Conservation (phyloP, 2,329 filamentous ascomycete species). For the Trichoderma koningiopsis region DNA sequence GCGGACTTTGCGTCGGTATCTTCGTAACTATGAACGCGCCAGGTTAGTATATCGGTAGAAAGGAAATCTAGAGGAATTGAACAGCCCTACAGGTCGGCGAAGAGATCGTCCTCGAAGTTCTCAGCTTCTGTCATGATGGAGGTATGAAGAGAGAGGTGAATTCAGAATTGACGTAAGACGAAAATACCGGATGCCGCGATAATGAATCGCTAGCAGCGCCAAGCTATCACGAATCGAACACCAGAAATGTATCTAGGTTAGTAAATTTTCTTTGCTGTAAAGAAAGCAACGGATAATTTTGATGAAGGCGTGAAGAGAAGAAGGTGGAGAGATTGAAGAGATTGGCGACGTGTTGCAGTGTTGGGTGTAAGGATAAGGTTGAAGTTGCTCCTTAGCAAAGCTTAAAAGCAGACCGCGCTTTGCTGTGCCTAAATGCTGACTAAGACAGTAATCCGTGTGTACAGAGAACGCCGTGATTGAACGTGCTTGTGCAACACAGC, state of each 20-base stretch:
- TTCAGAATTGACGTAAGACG: not conserved
- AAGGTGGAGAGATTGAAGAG: not conserved
- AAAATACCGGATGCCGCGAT: slow-evolving; percentile 13
- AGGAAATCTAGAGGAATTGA: not conserved
- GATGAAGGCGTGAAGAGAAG: not conserved
- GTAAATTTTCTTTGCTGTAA: not conserved
- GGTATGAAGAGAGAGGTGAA: not conserved
- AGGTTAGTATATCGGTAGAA: not conserved
- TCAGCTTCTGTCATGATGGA: slow-evolving; percentile 73
- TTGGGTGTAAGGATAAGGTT: not conserved
- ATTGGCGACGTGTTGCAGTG: not conserved
- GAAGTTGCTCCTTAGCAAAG: slow-evolving; percentile 19
- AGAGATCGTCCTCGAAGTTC: slow-evolving; percentile 90
- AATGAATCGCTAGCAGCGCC: not conserved
- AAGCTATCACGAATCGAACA: not conserved
- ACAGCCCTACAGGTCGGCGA: slow-evolving; percentile 80
- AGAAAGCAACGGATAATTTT: not conserved
- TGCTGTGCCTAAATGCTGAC: slow-evolving; percentile 18
- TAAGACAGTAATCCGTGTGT: not conserved
- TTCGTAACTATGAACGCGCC: slow-evolving; percentile 58
- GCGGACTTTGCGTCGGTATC: slow-evolving; percentile 57
- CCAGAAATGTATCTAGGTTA: not conserved
- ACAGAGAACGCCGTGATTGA: not conserved
- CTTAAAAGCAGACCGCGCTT: slow-evolving; percentile 10
- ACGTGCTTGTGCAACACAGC: not conserved